Evolutionary conservation across 2,329 filamentous ascomycete species (phyloP).

Genomic region (Ophiocordyceps unilateralis): DNA sequence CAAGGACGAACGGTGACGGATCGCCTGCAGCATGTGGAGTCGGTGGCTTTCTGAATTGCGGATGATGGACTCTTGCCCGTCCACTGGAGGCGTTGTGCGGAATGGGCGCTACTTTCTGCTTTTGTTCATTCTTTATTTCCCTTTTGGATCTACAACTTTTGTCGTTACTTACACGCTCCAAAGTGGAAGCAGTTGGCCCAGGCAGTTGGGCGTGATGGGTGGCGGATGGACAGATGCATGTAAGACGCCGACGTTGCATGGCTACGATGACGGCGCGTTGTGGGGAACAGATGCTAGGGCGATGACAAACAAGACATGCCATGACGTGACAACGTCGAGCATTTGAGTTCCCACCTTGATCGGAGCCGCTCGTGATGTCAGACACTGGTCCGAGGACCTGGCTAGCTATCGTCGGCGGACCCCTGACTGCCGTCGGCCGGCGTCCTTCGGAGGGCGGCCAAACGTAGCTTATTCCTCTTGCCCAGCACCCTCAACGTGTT

Average conservation of each 20-base stretch:
- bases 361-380: no score
- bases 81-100: conserved; percentile 1
- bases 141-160: neutral
- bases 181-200: neutral
- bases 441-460: conserved; percentile 28
- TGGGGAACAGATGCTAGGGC: no score
- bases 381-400: neutral
- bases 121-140: neutral
- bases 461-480: conserved; percentile 47
- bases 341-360: no score
- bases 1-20: conserved; percentile 9
- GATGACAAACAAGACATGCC: no score
- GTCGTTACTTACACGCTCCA: neutral
- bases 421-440: neutral
- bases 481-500: conserved; percentile 51
- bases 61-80: neutral
- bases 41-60: neutral
- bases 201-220: neutral
- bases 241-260: no score
- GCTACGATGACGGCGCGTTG: no score
- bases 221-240: neutral
- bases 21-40: neutral
- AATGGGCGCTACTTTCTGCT: neutral
- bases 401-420: neutral
- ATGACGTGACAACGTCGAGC: no score